Evolutionary conservation across 2,329 filamentous ascomycete species (phyloP).

Genomic region (Ophiostoma quercus): DNA sequence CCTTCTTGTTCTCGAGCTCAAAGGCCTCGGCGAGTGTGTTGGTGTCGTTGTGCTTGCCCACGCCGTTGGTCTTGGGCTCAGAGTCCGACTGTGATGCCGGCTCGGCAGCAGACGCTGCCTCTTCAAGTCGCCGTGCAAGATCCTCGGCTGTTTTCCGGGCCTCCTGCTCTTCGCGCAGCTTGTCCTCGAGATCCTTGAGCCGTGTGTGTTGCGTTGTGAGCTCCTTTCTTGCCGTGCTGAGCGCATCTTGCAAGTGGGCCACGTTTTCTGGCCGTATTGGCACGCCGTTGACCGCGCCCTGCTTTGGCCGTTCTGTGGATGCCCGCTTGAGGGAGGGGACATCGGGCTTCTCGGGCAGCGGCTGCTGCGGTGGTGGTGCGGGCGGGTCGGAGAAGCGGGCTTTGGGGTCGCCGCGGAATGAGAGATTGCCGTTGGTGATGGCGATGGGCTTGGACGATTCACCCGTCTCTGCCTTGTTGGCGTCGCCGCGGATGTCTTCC

Average conservation of each 20-base stretch:
- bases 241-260: conserved; percentile 73
- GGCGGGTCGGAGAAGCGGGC: conserved; percentile 88
- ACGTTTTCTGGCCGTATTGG: conserved; percentile 61
- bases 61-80: conserved; percentile 36
- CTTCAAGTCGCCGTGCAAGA: conserved; percentile 63
- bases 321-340: conserved; percentile 67
- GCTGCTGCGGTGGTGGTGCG: conserved; percentile 87
- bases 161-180: conserved; percentile 71
- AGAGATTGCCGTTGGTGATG: conserved; percentile 42
- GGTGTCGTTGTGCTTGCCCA: conserved; percentile 29
- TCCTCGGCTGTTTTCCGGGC: conserved; percentile 83
- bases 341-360: conserved; percentile 88
- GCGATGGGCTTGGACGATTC: conserved; percentile 35
- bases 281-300: conserved; percentile 26
- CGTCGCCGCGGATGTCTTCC: conserved; percentile 56
- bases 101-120: conserved; percentile 37
- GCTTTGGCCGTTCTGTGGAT: conserved; percentile 68
- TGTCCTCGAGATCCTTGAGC: conserved; percentile 73
- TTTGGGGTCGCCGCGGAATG: conserved; percentile 67
- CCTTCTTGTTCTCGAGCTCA: not conserved
- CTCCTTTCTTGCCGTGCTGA: conserved; percentile 79
- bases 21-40: not conserved
- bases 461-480: conserved; percentile 22
- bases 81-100: not conserved
- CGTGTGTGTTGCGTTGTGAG: conserved; percentile 75